Evolutionary conservation across 179 eudicot genomes (phyloP), one percentile per base, ranked within the genome.

Genomic region (Vitellaria paradoxa): DNA sequence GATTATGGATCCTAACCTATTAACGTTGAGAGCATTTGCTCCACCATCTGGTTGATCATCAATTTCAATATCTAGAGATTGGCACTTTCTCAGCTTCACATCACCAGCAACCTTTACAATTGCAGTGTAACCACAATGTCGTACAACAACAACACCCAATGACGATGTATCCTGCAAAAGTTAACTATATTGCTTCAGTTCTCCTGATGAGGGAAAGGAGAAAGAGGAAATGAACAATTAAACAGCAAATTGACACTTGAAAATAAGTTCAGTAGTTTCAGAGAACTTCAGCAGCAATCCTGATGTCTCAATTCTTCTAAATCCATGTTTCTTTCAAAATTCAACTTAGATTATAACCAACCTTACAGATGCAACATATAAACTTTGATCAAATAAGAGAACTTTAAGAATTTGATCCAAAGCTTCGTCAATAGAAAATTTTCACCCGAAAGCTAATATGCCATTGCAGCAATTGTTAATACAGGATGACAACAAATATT

Each of bases 41-140:
- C 99, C 99, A 80, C 99, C 98, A 66, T 96, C 97, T 61, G 89
- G 93, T 79, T 93, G 99, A 81, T 96, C 98, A 84, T 92, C 93
- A 79, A 96, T 83, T 72, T 81, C 85, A 60, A 96, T 85, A 79
- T 91, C 95, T 80, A 78, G 89, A 72, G 79, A 63, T 62, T 74
- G 82, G 78, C 65, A 78, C 77, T 88, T 86, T 65, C 66, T 83
- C 82, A 85, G 88, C 81, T 85, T 90, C 56, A 91, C 85, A 76
- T 88, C 85, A 70, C 98, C 98, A 78, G 86, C 88, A 65, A 91
- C 90, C 83, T 84, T 90, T 66, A 96, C 89, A 69, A 84, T 89
- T 56, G 97, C 94, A 73, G 88, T 88, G 82, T 92, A 91, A 40
- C 97, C 99, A 84, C 96, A 89, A 76, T 92, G 91, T 73, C 90